A percentile compares a stretch with the other conserved stretches of the same genome.
Evolutionary conservation across 805 yeast genomes (phyloP).

Genomic region (Kurtzmaniella cleridarum): DNA sequence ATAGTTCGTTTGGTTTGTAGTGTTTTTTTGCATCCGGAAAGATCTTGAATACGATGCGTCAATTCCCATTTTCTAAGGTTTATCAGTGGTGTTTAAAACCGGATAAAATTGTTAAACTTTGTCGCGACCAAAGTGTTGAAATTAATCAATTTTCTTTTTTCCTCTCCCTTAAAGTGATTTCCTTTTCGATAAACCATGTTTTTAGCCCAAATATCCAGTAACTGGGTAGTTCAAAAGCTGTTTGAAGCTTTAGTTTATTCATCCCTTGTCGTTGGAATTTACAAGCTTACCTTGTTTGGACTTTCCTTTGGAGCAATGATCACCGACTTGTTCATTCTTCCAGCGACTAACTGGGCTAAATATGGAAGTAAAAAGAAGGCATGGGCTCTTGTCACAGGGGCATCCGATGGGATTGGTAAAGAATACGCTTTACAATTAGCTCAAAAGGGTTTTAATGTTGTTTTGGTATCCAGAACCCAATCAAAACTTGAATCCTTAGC

Average conservation of each 20-base stretch:
- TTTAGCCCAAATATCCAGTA: constrained; percentile 7
- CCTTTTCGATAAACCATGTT: not conserved
- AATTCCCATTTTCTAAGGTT: too few species aligned
- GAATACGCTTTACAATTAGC: constrained; percentile 88
- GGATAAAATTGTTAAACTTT: too few species aligned
- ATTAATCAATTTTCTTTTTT: constrained; percentile 18
- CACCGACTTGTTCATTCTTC: constrained; percentile 59
- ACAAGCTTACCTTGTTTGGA: constrained; percentile 47
- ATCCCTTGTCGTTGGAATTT: constrained; percentile 56
- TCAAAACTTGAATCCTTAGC: constrained; percentile 68
- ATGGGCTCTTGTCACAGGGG: constrained; percentile 97
- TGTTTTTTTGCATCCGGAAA: too few species aligned
- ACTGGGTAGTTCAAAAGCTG: constrained; percentile 8
- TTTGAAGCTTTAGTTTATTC: constrained; percentile 14
- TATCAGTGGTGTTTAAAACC: too few species aligned
- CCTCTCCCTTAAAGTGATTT: constrained; percentile 10
- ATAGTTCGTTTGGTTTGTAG: too few species aligned
- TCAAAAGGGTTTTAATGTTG: constrained; percentile 71
- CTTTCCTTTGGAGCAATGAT: constrained; percentile 50
- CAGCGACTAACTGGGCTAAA: constrained; percentile 51
- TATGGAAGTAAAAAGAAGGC: constrained; percentile 62
- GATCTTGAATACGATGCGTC: too few species aligned
- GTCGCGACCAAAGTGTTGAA: too few species aligned
- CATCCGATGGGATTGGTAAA: constrained; percentile 96
- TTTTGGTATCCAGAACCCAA: constrained; percentile 79